Evolutionary conservation across 768 basidiomycete genomes (phyloP).

Genomic region (Lactarius indigo): DNA sequence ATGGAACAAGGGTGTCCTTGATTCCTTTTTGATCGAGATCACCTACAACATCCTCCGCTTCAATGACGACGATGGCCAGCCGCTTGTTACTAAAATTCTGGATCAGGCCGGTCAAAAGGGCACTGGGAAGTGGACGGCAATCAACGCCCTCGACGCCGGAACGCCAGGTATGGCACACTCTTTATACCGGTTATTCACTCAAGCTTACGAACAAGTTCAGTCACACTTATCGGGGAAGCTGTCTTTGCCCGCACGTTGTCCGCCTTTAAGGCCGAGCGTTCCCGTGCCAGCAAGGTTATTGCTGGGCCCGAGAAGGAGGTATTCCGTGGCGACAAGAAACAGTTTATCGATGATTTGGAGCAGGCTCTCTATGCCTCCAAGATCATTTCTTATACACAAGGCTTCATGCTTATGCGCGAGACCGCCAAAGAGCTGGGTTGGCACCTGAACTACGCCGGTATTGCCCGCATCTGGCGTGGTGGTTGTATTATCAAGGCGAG

Average conservation of each 20-base stretch:
- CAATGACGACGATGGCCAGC: constrained; percentile 92
- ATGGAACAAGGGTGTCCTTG: constrained; percentile 99
- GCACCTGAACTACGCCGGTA: constrained; percentile 97
- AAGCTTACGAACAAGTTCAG: constrained; percentile 38
- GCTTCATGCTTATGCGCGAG: constrained; percentile 99
- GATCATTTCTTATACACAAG: constrained; percentile 99
- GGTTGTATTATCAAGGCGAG: constrained; percentile 97
- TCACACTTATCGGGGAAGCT: constrained; percentile 98
- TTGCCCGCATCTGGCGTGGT: constrained; percentile 99
- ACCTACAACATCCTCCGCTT: constrained; percentile 95
- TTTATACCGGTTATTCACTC: constrained; percentile 5
- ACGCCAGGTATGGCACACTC: constrained; percentile 56
- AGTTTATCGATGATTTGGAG: constrained; percentile 99
- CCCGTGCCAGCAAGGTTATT: constrained; percentile 87
- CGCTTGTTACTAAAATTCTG: constrained; percentile 90
- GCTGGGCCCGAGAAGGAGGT: constrained; percentile 87
- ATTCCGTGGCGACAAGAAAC: constrained; percentile 97
- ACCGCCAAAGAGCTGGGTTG: constrained; percentile 91
- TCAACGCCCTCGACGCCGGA: constrained; percentile 92
- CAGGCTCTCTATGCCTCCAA: constrained; percentile 99
- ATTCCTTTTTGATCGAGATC: constrained; percentile 99
- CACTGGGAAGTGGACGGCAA: constrained; percentile 99
- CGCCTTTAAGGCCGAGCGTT: constrained; percentile 93
- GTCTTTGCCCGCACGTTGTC: constrained; percentile 99
- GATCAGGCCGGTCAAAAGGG: constrained; percentile 98